A percentile compares a stretch with the other conserved stretches of the same genome.
Conservation (phyloP, 2,329 filamentous ascomycete genomes). For the Ambrosiella cleistominuta region DNA sequence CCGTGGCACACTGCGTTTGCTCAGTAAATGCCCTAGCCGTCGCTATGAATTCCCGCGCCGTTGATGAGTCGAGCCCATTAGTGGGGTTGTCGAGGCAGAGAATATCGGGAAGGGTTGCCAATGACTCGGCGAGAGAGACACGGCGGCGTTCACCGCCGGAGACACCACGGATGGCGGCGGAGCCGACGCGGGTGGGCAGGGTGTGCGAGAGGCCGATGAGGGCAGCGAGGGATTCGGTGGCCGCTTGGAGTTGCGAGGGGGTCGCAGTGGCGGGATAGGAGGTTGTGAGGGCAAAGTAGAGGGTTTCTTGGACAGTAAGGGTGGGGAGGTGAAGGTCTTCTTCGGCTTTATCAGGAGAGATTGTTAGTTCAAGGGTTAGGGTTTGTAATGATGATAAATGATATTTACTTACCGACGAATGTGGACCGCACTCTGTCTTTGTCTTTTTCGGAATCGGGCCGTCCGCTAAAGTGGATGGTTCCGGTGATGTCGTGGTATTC, state of each 20-base stretch:
- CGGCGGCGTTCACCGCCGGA: constrained; percentile 53
- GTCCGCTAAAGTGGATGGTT: neutral
- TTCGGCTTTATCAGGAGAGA: neutral
- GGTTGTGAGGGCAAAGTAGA: constrained; percentile 47
- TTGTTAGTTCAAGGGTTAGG: neutral
- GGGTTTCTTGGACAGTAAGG: constrained; percentile 46
- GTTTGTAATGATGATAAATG: neutral
- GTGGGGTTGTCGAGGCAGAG: constrained; percentile 10
- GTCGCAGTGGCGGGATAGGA: constrained; percentile 40
- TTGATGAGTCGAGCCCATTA: constrained; percentile 8
- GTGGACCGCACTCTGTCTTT: neutral
- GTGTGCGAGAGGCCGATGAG: constrained; percentile 50
- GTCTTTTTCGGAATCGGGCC: neutral
- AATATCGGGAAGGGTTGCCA: constrained; percentile 19
- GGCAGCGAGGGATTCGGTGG: constrained; percentile 19
- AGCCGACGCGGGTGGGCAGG: constrained; percentile 49
- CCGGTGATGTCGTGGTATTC: neutral
- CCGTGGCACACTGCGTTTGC: constrained; percentile 3
- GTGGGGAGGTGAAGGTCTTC: constrained; percentile 52
- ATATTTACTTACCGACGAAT: neutral
- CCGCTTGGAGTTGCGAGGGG: constrained; percentile 23
- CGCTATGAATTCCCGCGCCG: constrained; percentile 7
- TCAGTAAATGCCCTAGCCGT: constrained; percentile 6
- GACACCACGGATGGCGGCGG: constrained; percentile 45
- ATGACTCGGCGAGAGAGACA: constrained; percentile 57